These are phyloP conservation scores for Dittrichia graveolens DNA, from an alignment of 129 eudicot species.

Conservation along the genomic window DNA sequence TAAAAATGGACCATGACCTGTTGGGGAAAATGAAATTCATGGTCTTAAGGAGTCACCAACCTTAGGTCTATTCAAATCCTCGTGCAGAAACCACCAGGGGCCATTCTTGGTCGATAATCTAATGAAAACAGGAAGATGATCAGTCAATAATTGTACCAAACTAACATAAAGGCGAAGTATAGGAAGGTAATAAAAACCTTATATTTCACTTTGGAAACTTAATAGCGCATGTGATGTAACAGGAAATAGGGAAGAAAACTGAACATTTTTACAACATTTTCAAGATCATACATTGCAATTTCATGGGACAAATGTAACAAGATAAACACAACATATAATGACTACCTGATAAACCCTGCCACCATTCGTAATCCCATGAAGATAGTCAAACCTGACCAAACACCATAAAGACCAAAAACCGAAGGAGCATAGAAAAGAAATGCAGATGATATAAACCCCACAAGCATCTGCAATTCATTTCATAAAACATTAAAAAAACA, in stretches of 20 bases:
- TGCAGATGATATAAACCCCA: conserved; percentile 71
- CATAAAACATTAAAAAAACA: neutral
- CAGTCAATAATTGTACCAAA: conserved; percentile 6
- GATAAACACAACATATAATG: neutral
- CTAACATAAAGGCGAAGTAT: neutral
- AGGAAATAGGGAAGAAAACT: too few relatives aligned
- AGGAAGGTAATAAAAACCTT: neutral
- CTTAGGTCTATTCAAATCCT: conserved; percentile 46
- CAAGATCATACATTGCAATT: neutral
- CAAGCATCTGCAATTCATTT: conserved; percentile 60
- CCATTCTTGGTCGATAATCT: conserved; percentile 57
- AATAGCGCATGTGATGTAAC: too few relatives aligned
- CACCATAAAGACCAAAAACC: conserved; percentile 80
- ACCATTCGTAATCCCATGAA: conserved; percentile 83
- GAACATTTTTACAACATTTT: too few relatives aligned
- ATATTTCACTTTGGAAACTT: too few relatives aligned
- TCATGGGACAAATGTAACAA: neutral
- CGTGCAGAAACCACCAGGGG: conserved; percentile 90
- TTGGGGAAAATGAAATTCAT: neutral
- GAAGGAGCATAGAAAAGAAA: conserved; percentile 70
- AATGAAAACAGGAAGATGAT: conserved; percentile 19
- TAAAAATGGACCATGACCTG: too few relatives aligned
- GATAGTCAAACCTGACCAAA: conserved; percentile 87
- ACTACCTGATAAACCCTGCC: conserved; percentile 82
- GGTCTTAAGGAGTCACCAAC: conserved; percentile 26